Conservation (phyloP, 2,329 filamentous ascomycete species). For the Pezicula rhizophila region DNA sequence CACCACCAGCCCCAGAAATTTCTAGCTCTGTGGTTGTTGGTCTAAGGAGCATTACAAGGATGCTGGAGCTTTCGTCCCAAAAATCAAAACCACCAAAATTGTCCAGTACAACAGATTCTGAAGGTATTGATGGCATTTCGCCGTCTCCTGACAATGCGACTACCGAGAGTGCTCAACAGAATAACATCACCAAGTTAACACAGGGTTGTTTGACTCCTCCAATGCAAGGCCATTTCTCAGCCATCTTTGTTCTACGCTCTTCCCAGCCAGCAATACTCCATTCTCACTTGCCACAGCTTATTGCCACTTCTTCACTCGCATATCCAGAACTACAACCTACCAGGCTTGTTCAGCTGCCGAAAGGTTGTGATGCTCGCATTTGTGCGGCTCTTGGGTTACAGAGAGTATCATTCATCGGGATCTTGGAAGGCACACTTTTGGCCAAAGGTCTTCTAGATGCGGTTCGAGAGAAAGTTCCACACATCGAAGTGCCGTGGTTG, state of each 20-base stretch:
- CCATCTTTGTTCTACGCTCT: constrained; percentile 53
- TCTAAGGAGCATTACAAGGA: constrained; percentile 55
- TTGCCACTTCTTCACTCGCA: constrained; percentile 42
- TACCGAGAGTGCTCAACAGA: neutral
- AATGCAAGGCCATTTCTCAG: constrained; percentile 25
- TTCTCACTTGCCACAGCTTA: constrained; percentile 52
- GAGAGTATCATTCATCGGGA: constrained; percentile 57
- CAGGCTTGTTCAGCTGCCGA: constrained; percentile 57
- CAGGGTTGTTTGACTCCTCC: neutral
- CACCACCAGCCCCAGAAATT: constrained; percentile 44
- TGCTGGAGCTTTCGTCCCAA: constrained; percentile 33
- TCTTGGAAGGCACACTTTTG: constrained; percentile 50
- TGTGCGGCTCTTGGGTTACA: constrained; percentile 53
- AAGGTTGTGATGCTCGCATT: constrained; percentile 50
- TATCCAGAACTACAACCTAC: constrained; percentile 35
- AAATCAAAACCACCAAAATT: constrained; percentile 6
- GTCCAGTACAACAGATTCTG: neutral
- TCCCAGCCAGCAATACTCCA: constrained; percentile 53
- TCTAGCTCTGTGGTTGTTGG: constrained; percentile 56
- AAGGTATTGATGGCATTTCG: neutral
- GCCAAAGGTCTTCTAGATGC: constrained; percentile 51
- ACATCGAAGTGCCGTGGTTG: constrained; percentile 52
- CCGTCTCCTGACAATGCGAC: neutral
- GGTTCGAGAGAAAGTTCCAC: constrained; percentile 43
- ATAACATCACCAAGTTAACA: neutral